Conservation (phyloP, 495 filamentous ascomycete genomes). For the Xylaria longipes region DNA sequence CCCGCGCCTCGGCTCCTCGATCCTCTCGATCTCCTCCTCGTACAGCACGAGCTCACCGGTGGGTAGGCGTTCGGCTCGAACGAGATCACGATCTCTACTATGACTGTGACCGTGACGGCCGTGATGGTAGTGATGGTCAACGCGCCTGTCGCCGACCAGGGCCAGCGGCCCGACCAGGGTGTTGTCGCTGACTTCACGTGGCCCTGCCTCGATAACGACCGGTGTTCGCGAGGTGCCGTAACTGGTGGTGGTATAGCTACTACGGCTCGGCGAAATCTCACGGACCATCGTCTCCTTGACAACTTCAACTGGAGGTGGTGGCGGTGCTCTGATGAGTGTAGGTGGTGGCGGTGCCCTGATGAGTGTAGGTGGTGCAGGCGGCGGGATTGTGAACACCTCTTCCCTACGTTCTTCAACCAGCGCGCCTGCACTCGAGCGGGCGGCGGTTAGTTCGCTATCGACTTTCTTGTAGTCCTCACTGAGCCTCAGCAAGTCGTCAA, state of each 20-base stretch:
- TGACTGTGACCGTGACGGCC: slow-evolving; percentile 36
- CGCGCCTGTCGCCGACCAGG: slow-evolving; percentile 52
- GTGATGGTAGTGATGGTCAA: slow-evolving; percentile 38
- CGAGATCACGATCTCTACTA: slow-evolving; percentile 51
- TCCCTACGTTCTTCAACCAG: slow-evolving; percentile 48
- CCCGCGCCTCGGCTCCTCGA: slow-evolving; percentile 59
- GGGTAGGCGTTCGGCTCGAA: slow-evolving; percentile 53
- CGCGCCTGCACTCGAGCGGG: slow-evolving; percentile 45
- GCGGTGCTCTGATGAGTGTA: slow-evolving; percentile 44
- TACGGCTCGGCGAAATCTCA: slow-evolving; percentile 48
- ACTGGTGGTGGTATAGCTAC: slow-evolving; percentile 33
- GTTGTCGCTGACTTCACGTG: slow-evolving; percentile 54
- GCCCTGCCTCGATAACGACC: slow-evolving; percentile 41
- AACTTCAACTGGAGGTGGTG: slow-evolving; percentile 47
- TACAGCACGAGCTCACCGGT: slow-evolving; percentile 60
- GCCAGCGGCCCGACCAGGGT: slow-evolving; percentile 61
- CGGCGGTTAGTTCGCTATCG: slow-evolving; percentile 47
- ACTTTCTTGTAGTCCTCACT: slow-evolving; percentile 73
- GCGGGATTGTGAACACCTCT: slow-evolving; percentile 40
- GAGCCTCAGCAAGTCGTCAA: slow-evolving; percentile 82
- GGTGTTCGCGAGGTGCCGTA: slow-evolving; percentile 28
- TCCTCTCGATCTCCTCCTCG: slow-evolving; percentile 59
- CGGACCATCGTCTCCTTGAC: slow-evolving; percentile 48
- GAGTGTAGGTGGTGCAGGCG: slow-evolving; percentile 32
- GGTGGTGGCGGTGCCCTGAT: slow-evolving; percentile 48